Conservation (phyloP, 164 flowering plant species). For the Santalum album region DNA sequence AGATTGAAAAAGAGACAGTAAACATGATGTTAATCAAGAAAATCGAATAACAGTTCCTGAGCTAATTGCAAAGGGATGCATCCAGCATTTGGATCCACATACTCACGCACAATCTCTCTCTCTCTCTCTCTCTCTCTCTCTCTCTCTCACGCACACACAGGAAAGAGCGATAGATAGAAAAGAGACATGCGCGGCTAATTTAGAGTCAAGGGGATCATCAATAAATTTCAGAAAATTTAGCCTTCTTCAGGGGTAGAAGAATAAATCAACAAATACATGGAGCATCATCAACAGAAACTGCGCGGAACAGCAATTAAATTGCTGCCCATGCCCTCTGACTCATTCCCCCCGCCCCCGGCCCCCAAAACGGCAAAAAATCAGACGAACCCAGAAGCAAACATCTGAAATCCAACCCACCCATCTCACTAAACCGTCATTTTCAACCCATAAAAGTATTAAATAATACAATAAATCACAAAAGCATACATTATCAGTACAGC, state of each 20-base stretch:
- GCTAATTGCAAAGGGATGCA: background rate
- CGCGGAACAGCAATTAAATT: background rate
- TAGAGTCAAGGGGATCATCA: background rate
- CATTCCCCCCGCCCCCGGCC: background rate
- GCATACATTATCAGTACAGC: slow-evolving; percentile 1
- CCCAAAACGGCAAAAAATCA: slow-evolving; percentile 1
- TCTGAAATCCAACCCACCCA: slow-evolving; percentile 12
- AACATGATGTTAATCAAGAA: background rate
- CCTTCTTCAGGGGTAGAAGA: too few species aligned
- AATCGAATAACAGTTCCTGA: background rate
- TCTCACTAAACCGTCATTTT: slow-evolving; percentile 10
- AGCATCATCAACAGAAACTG: too few species aligned
- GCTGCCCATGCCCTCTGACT: background rate
- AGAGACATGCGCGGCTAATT: background rate
- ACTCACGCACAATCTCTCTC: background rate
- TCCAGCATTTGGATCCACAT: slow-evolving; percentile 1
- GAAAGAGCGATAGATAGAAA: background rate
- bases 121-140: too few species aligned
- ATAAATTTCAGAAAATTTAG: background rate
- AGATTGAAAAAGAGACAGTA: background rate
- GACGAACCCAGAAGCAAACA: background rate
- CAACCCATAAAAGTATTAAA: slow-evolving; percentile 1
- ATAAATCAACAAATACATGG: too few species aligned
- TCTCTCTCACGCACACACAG: too few species aligned
- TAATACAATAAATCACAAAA: background rate